Evolutionary conservation across 2,329 filamentous ascomycete genomes (phyloP), one percentile per base, ranked within the genome.

Genomic region (Calonectria ilicicola): DNA sequence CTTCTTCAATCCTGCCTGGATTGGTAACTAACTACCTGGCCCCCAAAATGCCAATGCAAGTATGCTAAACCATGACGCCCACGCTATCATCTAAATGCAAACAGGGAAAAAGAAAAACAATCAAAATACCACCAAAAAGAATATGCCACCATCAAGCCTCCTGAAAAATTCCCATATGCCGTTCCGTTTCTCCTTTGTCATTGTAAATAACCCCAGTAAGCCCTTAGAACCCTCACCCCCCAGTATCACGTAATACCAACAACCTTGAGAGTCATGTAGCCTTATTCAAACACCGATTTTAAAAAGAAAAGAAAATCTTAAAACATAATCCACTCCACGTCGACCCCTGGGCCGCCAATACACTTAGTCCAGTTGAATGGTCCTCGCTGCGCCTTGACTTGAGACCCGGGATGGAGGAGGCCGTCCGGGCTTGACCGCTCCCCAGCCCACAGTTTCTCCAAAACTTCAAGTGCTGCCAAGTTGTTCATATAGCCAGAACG

Each of bases 401-500:
- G 79, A 21, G 79, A 73, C 26, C 78, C 82, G 23, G 82, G 80
- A 63, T 79, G 83, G 23, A 80, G 83, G 23, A 80, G 75, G 60
- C 80, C 78, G 65, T 84, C 82, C 32, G 84, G 83, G 51, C 85
- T 84, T 70, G 84, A 80, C 76, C 81, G 83, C 63, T 91, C 89
- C 63, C 88, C 89, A 15, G 88, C 87, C 96, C 96, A 98, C 19
- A 98, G 89, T 79, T 92, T 92, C 86, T 98, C 96, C 49, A 98
- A 85, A 5, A 98, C 91, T 79, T 97, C 94, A 29, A 98, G 88
- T 9, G 94, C 95, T 8, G 94, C 93, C 47, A 97, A 89, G 82
- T 98, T 98, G 85, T 98, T 98, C 88, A 95, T 94, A 85, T 98
- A 98, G 1, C 96, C 96, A 67, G 94, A 96, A 76, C 96, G 93